A percentile compares a stretch with the other conserved stretches of the same genome.
Conservation (phyloP, 306 rosid genomes). For the Prunus mira region DNA sequence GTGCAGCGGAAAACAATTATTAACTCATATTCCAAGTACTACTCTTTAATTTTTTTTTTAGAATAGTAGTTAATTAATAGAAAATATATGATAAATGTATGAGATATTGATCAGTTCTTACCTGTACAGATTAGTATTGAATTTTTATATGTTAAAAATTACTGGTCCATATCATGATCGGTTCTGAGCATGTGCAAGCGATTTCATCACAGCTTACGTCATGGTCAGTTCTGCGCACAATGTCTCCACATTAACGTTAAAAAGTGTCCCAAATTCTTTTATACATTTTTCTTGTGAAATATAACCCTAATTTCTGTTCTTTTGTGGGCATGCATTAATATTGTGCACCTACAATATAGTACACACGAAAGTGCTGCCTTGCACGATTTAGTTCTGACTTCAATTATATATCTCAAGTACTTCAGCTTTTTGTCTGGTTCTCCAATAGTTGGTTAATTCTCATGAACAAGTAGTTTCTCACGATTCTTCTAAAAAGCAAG, state of each 20-base stretch:
- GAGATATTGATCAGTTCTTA: neutral
- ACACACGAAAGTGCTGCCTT: constrained; percentile 6
- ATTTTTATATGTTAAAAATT: neutral
- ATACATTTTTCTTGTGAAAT: too few relatives aligned
- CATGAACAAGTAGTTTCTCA: too few relatives aligned
- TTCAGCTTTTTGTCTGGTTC: neutral
- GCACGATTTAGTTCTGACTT: neutral
- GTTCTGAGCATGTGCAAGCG: neutral
- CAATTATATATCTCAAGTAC: neutral
- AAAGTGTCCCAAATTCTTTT: too few relatives aligned
- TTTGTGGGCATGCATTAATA: too few relatives aligned
- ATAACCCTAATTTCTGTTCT: too few relatives aligned
- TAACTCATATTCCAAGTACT: neutral
- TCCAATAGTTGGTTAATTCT: too few relatives aligned
- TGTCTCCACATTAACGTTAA: too few relatives aligned
- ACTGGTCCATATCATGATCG: neutral
- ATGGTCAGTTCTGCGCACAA: constrained; percentile 11
- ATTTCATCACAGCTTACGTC: constrained; percentile 9
- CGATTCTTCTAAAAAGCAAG: too few relatives aligned
- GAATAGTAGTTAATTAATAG: neutral
- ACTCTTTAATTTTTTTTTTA: neutral
- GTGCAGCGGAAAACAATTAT: neutral
- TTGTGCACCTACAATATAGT: too few relatives aligned
- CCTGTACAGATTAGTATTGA: neutral
- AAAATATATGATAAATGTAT: neutral